Conservation (phyloP, 2,329 filamentous ascomycete species). For the Diaporthe aspalathi region DNA sequence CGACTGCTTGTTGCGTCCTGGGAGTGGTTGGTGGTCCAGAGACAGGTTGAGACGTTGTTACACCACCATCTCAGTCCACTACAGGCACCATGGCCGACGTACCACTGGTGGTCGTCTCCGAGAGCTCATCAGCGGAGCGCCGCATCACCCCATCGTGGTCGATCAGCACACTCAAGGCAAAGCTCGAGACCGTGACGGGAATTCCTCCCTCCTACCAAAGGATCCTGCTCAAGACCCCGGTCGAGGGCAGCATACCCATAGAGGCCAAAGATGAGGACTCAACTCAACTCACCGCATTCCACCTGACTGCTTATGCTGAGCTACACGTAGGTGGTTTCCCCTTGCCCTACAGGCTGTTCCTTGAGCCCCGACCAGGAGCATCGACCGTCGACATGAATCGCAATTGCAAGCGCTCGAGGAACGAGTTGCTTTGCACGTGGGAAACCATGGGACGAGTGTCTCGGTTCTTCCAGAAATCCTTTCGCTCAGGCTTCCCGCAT, state of each 20-base stretch:
- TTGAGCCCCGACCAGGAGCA: background rate
- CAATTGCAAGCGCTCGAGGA: background rate
- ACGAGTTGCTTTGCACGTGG: too few species aligned
- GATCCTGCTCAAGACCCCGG: conserved; percentile 75
- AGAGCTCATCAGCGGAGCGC: conserved; percentile 85
- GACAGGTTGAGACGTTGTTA: background rate
- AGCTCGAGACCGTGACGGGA: conserved; percentile 93
- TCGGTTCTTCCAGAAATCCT: background rate
- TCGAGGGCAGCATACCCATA: conserved; percentile 71
- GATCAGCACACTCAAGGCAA: conserved; percentile 83
- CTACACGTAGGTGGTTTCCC: conserved; percentile 73
- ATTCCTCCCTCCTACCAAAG: conserved; percentile 84
- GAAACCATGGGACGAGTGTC: too few species aligned
- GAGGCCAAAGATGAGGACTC: conserved; percentile 79
- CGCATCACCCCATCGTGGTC: conserved; percentile 94
- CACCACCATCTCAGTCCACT: background rate
- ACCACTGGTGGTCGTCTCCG: conserved; percentile 79
- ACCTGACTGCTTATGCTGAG: conserved; percentile 80
- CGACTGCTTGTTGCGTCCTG: background rate
- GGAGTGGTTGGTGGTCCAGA: background rate
- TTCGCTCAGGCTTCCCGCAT: background rate
- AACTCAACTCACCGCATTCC: conserved; percentile 72
- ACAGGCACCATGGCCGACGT: conserved; percentile 73
- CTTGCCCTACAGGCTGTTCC: background rate
- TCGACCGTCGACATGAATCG: background rate